These are phyloP conservation scores for Flueggea neowawraea DNA, from an alignment of 441 rosid species.

Conservation along the genomic window DNA sequence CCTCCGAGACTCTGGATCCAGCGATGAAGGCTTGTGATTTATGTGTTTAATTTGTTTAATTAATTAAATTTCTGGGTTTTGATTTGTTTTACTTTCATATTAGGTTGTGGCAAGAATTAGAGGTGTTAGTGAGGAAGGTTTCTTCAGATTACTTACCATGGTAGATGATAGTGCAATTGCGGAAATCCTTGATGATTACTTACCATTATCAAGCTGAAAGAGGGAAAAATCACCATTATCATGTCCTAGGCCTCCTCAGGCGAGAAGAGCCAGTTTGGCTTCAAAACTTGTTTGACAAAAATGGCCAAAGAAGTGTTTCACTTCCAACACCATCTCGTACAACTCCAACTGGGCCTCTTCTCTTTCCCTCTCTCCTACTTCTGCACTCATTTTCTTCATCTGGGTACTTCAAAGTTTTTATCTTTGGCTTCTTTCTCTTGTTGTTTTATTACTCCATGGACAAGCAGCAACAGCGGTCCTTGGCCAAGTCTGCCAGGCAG, in stretches of 20 bases:
- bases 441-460: constrained; percentile 45
- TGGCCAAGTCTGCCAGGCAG: constrained; percentile 79
- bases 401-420: background rate
- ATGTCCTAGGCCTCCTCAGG: no score
- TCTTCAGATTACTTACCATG: constrained; percentile 60
- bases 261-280: no score
- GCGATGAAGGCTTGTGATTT: no score
- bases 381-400: constrained; percentile 15
- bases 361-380: constrained; percentile 15
- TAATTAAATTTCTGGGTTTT: background rate
- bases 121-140: constrained; percentile 50
- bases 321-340: no score
- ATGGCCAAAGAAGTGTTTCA: no score
- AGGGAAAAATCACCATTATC: no score
- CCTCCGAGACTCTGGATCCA: constrained; percentile 36
- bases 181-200: no score
- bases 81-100: background rate
- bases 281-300: no score
- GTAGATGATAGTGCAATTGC: no score
- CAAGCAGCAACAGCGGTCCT: constrained; percentile 55
- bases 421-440: background rate
- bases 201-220: no score
- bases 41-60: background rate
- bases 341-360: no score
- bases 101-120: constrained; percentile 88